Evolutionary conservation across 2,329 filamentous ascomycete species (phyloP), one percentile per base, ranked within the genome.

Genomic region (Knoxdaviesia capensis): DNA sequence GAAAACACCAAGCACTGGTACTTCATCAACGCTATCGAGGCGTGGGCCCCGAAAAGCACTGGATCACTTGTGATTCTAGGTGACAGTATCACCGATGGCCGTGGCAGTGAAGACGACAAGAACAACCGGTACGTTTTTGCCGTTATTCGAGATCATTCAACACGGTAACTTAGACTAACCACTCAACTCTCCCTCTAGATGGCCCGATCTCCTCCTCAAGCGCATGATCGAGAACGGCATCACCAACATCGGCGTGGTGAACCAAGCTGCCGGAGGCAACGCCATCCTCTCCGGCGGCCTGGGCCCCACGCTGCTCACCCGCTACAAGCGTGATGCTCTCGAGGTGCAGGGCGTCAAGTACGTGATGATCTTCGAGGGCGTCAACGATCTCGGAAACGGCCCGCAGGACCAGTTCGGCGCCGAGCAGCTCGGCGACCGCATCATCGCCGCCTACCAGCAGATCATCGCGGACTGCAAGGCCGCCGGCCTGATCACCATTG

Each of bases 191-290:
- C 1, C 6, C 5, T 20, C 10, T 10, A 64, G 62, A 34, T 77
- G 73, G 72, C 68, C 72, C 3, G 69, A 77, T 49, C 58, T 71
- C 0, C 57, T 78, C 10, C 57, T 73, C 31, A 57, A 58, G 8
- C 61, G 62, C 43, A 56, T 77, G 60, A 64, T 71, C 50, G 51
- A 64, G 48, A 52, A 62, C 39, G 52, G 54, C 8, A 65, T 68
- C 39, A 59, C 56, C 28, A 57, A 66, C 46, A 64, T 80, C 41
- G 65, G 66, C 8, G 56, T 80, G 8, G 61, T 66, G 47, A 80
- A 81, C 57, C 70, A 80, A 55, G 77, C 75, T 1, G 76, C 76
- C 1, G 77, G 77, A 38, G 77, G 77, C n/a, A 81, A 81, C 54
- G 60, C 73, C 0, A 64, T 81, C 2, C 63, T 81, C 1, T 57